Percentiles rank a stretch among this genome's conserved stretches.
phyloP scores from a whole-genome alignment of 805 yeast species.

The Zygoascus ofunaensis region DNA sequence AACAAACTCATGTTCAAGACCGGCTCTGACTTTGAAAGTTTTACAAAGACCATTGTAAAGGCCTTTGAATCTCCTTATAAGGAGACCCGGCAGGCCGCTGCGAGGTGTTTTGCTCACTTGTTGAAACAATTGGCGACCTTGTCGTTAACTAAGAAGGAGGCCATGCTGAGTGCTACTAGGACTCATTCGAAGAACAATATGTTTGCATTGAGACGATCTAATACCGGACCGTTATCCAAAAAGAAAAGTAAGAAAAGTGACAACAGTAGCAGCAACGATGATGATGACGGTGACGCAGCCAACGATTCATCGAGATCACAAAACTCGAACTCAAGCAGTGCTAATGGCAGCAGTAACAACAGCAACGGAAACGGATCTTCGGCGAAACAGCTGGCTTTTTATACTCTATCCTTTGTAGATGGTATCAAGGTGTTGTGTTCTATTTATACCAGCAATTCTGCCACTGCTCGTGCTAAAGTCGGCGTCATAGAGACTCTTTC shows the following conservation, averaged over 20 bases:
- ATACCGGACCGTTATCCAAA: not conserved
- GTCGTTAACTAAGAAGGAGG: slow-evolving; percentile 10
- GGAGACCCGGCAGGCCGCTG: slow-evolving; percentile 24
- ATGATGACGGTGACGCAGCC: slow-evolving; percentile 11
- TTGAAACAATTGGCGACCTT: slow-evolving; percentile 14
- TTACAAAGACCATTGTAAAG: slow-evolving; percentile 18
- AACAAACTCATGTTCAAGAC: slow-evolving; percentile 19
- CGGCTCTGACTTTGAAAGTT: slow-evolving; percentile 23
- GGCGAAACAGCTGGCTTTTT: slow-evolving; percentile 9
- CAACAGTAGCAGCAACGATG: slow-evolving; percentile 9
- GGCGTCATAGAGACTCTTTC: slow-evolving; percentile 23
- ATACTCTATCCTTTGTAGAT: slow-evolving; percentile 19
- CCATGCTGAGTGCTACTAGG: slow-evolving; percentile 5
- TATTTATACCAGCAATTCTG: slow-evolving; percentile 15
- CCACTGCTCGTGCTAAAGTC: slow-evolving; percentile 16
- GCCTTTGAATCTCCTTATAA: slow-evolving; percentile 19
- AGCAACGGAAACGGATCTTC: not conserved
- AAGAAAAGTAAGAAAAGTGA: slow-evolving; percentile 6
- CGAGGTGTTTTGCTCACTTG: slow-evolving; percentile 23
- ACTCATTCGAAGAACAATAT: not conserved
- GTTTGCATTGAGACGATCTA: not conserved
- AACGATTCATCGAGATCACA: slow-evolving; percentile 3
- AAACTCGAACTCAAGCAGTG: slow-evolving; percentile 9
- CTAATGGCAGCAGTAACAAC: not conserved
- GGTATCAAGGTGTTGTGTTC: slow-evolving; percentile 14